Conservation (phyloP, 139 green algal species). For the Picochlorum sp. region DNA sequence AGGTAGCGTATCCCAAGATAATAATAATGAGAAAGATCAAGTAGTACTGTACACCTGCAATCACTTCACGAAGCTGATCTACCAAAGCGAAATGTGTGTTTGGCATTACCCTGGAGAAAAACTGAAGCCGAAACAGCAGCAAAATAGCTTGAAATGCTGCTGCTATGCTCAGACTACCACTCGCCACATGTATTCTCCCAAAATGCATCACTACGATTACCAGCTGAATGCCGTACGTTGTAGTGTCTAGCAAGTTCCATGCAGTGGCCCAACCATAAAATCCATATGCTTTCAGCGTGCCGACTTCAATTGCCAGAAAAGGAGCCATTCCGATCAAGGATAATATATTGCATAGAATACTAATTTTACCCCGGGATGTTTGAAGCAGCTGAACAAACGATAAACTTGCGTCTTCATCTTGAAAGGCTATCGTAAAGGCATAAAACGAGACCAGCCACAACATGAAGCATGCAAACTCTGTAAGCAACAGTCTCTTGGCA, state of each 20-base stretch:
- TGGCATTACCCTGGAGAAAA: constrained; percentile 29
- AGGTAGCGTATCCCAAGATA: constrained; percentile 26
- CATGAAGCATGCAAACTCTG: constrained; percentile 28
- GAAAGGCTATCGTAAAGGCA: constrained; percentile 34
- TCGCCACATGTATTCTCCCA: constrained; percentile 9
- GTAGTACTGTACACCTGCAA: constrained; percentile 14
- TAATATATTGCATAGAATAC: constrained; percentile 14
- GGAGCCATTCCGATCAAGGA: constrained; percentile 32
- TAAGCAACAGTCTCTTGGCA: constrained; percentile 13
- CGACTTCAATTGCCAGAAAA: constrained; percentile 33
- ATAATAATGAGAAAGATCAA: constrained; percentile 30
- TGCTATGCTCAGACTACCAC: constrained; percentile 18
- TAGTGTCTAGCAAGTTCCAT: constrained; percentile 42
- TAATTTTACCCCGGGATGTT: constrained; percentile 16
- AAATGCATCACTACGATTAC: constrained; percentile 33
- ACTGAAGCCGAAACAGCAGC: constrained; percentile 31
- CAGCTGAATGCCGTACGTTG: constrained; percentile 32
- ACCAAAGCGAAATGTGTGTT: constrained; percentile 33
- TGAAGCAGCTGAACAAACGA: constrained; percentile 21
- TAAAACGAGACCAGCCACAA: constrained; percentile 41
- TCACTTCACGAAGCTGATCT: constrained; percentile 14
- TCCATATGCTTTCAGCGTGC: constrained; percentile 28
- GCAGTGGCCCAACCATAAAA: constrained; percentile 17
- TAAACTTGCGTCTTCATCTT: constrained; percentile 21
- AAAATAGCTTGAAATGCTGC: constrained; percentile 36